Evolutionary conservation across 441 rosid genomes (phyloP), one percentile per base, ranked within the genome.

Genomic region (Cnidoscolus chayamansa): DNA sequence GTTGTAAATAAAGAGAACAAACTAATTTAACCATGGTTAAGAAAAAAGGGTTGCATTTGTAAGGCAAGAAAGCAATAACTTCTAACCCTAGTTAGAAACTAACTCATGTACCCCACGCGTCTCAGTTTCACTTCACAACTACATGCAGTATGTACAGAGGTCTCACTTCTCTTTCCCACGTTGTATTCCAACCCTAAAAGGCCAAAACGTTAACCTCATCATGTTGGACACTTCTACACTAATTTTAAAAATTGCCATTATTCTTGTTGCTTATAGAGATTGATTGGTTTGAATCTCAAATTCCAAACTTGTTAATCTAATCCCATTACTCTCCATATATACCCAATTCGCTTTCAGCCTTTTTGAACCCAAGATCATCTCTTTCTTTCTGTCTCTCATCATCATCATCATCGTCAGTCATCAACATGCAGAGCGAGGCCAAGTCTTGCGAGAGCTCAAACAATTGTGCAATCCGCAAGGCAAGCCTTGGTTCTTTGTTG

Each of bases 401-500:
- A 40, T 40, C 45, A 12, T 35, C 40, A 2, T 37, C 25, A 3
- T 40, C 45, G 6, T 40, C 45, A 12, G 25, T 35, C 40, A 2
- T 37, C 37, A 15, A 54, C 25, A 25, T 50, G 56, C 49, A 12
- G 17, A 68, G 50, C 61, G 7, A 37, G 25, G 19, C 15, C 4
- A 30, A 17, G 19, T 67, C 81, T 31, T 47, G 51, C 0, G 70
- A 30, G 61, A 61, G 59, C 65, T 57, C 68, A 43, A 50, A 49
- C 43, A 57, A n/a, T 25, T 10, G n/a, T 15, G 55, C 59, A 68
- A 49, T 4, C 43, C 51, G n/a, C 1, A 47, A 31, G 8, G 43
- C 56, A 15, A 47, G 25, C n/a, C 8, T 66, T 45, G 55, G 58
- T 1, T 32, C n/a, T 25, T 7, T 37, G 65, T 47, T 49, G 65